Evolutionary conservation across 106 monocot species (phyloP).

Genomic region (Dactylorhiza incarnata): DNA sequence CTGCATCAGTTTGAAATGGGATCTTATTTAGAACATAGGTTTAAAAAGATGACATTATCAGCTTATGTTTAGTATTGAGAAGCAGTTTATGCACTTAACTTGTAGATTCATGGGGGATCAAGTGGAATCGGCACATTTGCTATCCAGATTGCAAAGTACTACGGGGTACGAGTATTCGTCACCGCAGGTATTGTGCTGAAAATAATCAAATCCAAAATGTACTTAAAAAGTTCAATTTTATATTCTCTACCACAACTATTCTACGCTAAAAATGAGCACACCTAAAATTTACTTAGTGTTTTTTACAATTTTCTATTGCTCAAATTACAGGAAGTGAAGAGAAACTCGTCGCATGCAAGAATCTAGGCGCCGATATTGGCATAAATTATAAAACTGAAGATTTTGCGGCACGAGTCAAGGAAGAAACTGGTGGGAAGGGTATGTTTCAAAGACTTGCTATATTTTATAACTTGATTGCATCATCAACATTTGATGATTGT

Average conservation of each 20-base stretch:
- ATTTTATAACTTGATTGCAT: not conserved
- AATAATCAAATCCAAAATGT: not conserved
- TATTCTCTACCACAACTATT: too few species aligned
- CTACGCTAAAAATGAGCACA: too few species aligned
- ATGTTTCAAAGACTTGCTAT: not conserved
- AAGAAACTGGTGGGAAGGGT: conserved; percentile 97
- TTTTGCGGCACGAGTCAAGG: conserved; percentile 74
- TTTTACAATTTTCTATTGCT: not conserved
- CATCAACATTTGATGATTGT: not conserved
- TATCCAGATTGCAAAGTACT: conserved; percentile 88
- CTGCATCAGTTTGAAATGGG: not conserved
- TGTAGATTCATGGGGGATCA: conserved; percentile 92
- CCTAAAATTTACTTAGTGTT: too few species aligned
- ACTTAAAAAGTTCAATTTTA: not conserved
- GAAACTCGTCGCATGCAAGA: conserved; percentile 70
- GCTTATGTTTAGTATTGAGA: not conserved
- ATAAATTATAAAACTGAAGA: conserved; percentile 97
- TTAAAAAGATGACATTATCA: not conserved
- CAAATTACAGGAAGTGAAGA: conserved; percentile 66
- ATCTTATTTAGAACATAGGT: not conserved
- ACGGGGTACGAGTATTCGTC: conserved; percentile 65
- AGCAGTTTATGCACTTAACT: too few species aligned
- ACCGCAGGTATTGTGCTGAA: conserved; percentile 65
- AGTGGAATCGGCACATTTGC: conserved; percentile 99
- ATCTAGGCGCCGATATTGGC: conserved; percentile 89